phyloP scores from a whole-genome alignment of 1,139 yeast species.

The Taiozyma sp. region DNA sequence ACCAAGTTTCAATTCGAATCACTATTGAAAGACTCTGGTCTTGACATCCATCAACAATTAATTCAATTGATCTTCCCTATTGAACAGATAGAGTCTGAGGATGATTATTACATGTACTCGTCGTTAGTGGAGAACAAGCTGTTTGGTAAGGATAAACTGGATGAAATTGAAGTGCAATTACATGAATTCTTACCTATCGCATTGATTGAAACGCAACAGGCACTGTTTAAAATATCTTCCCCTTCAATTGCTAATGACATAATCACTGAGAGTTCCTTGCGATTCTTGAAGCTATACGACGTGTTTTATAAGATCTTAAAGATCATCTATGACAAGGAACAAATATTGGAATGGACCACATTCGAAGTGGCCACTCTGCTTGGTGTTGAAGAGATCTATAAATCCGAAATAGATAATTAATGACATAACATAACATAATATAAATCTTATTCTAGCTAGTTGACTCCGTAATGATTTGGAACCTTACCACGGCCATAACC shows the following conservation, averaged over 20 bases:
- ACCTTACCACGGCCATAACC: constrained; percentile 90
- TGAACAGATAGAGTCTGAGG: constrained; percentile 39
- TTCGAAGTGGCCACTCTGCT: constrained; percentile 59
- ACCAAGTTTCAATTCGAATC: constrained; percentile 38
- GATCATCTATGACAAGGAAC: constrained; percentile 30
- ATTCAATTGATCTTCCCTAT: constrained; percentile 70
- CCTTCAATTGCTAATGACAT: constrained; percentile 58
- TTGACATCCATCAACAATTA: constrained; percentile 54
- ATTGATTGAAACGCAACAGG: constrained; percentile 55
- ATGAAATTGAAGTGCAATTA: constrained; percentile 38
- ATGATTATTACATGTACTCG: constrained; percentile 51
- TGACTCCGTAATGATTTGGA: constrained; percentile 38
- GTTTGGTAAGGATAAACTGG: constrained; percentile 41
- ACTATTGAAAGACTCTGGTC: constrained; percentile 45
- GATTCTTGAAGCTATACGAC: constrained; percentile 49
- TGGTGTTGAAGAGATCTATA: constrained; percentile 43
- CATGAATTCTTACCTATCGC: constrained; percentile 55
- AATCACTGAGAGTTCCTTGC: constrained; percentile 41
- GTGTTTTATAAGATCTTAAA: constrained; percentile 43
- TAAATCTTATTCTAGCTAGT: neutral
- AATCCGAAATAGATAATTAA: neutral
- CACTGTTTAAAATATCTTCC: constrained; percentile 52
- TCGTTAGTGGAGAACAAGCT: constrained; percentile 62
- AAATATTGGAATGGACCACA: constrained; percentile 46
- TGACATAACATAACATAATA: neutral